A percentile compares a stretch with the other conserved stretches of the same genome.
These are phyloP conservation scores for Verticillium zaregamsianum DNA, from an alignment of 2,329 filamentous ascomycete genomes.

Conservation along the genomic window DNA sequence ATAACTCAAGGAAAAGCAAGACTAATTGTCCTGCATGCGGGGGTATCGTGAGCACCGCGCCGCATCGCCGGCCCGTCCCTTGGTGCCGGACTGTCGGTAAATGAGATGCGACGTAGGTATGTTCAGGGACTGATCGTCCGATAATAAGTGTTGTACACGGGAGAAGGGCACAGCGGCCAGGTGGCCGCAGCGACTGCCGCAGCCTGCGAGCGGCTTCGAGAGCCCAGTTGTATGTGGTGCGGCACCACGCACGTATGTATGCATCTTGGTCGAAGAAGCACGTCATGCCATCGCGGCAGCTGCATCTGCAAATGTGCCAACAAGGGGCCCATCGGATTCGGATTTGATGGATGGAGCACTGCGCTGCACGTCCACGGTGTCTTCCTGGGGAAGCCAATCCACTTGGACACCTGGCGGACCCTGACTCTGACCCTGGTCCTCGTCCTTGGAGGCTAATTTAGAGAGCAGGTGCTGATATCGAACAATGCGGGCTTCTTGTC, in stretches of 20 bases:
- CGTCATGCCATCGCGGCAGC: constrained; percentile 44
- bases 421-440: constrained; percentile 18
- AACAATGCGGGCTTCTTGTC: constrained; percentile 51
- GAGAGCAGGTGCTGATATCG: constrained; percentile 60
- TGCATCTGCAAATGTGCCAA: constrained; percentile 58
- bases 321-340: constrained; percentile 39
- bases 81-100: constrained; percentile 2
- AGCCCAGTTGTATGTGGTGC: background rate
- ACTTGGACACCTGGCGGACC: constrained; percentile 39
- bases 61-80: constrained; percentile 2
- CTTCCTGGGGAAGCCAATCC: constrained; percentile 50
- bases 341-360: constrained; percentile 33
- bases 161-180: background rate
- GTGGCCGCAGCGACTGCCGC: background rate
- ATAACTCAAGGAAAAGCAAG: background rate
- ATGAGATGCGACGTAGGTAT: constrained; percentile 3
- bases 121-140: constrained; percentile 1
- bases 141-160: background rate
- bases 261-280: background rate
- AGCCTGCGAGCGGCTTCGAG: background rate
- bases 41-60: constrained; percentile 3
- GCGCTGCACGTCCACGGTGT: constrained; percentile 39
- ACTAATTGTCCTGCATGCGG: constrained; percentile 2
- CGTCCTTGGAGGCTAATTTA: constrained; percentile 48
- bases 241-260: background rate